A percentile compares a stretch with the other conserved stretches of the same genome.
These are phyloP conservation scores for Cladophialophora chaetospira DNA, from an alignment of 2,329 filamentous ascomycete species.

Conservation along the genomic window DNA sequence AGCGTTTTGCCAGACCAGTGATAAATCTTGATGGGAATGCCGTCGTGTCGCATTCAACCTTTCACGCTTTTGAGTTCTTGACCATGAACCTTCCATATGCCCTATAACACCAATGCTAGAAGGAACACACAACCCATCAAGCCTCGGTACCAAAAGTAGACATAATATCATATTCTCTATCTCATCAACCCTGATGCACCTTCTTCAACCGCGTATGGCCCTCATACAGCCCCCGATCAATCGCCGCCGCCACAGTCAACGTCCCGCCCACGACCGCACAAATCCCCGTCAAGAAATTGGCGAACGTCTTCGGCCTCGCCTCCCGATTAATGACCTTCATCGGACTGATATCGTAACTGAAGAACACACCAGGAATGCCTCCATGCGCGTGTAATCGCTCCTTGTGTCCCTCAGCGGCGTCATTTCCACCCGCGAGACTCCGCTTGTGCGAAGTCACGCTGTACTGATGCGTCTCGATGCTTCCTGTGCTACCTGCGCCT, in stretches of 20 bases:
- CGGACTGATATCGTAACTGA: constrained; percentile 97
- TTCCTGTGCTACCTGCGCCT: constrained; percentile 69
- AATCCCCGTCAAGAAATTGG: constrained; percentile 88
- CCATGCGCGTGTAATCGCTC: constrained; percentile 86
- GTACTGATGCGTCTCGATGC: constrained; percentile 97
- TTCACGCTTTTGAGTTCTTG: too few species aligned
- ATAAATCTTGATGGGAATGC: not conserved
- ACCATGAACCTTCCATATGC: too few species aligned
- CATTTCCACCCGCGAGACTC: constrained; percentile 79
- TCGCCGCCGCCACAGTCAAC: constrained; percentile 87
- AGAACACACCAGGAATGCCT: constrained; percentile 96
- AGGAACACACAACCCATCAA: not conserved
- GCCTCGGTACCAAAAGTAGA: not conserved
- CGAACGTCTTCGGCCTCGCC: constrained; percentile 82
- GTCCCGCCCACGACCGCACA: constrained; percentile 95
- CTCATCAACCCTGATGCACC: constrained; percentile 65
- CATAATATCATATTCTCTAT: not conserved
- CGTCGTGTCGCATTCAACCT: too few species aligned
- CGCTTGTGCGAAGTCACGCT: constrained; percentile 96
- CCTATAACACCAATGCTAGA: constrained; percentile 19
- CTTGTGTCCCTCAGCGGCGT: constrained; percentile 83
- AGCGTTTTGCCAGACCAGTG: constrained; percentile 21
- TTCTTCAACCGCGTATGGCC: constrained; percentile 84
- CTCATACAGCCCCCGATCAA: constrained; percentile 91
- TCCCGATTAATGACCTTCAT: constrained; percentile 99